A percentile compares a stretch with the other conserved stretches of the same genome.
Evolutionary conservation across 306 rosid species (phyloP).

Genomic region (Echinosophora koreensis): DNA sequence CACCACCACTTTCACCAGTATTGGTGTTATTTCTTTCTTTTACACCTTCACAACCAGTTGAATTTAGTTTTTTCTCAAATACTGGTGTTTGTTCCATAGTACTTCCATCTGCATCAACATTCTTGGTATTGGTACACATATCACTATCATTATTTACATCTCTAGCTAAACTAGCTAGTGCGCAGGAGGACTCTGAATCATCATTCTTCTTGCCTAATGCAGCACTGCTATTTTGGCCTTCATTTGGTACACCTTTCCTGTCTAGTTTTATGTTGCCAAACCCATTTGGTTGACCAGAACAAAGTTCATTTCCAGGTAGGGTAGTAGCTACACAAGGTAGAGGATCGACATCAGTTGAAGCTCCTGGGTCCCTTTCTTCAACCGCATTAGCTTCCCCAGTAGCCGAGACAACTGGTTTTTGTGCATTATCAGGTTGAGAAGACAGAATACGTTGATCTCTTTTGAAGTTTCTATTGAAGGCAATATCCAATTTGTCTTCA

Average conservation of each 20-base stretch:
- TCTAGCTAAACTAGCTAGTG: constrained; percentile 77
- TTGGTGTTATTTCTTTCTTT: constrained; percentile 53
- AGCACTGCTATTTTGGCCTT: constrained; percentile 71
- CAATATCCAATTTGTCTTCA: constrained; percentile 63
- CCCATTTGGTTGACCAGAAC: constrained; percentile 74
- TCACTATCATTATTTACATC: constrained; percentile 88
- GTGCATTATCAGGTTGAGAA: constrained; percentile 54
- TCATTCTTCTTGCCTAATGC: constrained; percentile 62
- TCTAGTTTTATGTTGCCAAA: constrained; percentile 61
- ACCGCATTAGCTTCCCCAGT: constrained; percentile 57
- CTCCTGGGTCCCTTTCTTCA: constrained; percentile 56
- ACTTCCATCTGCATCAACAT: constrained; percentile 62
- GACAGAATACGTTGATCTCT: constrained; percentile 56
- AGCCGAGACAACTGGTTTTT: constrained; percentile 53
- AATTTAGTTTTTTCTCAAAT: constrained; percentile 56
- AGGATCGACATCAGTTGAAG: constrained; percentile 55
- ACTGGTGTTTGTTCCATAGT: constrained; percentile 55
- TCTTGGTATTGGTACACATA: constrained; percentile 59
- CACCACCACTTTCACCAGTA: constrained; percentile 52
- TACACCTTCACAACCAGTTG: constrained; percentile 54
- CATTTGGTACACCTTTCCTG: constrained; percentile 58
- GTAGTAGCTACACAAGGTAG: constrained; percentile 54
- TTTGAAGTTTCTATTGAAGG: constrained; percentile 50
- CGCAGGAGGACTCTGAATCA: constrained; percentile 68
- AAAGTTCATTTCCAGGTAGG: constrained; percentile 60